A percentile compares a stretch with the other conserved stretches of the same genome.
Conservation (phyloP, 208 protist genomes). For the Acanthamoeba culbertsoni region DNA sequence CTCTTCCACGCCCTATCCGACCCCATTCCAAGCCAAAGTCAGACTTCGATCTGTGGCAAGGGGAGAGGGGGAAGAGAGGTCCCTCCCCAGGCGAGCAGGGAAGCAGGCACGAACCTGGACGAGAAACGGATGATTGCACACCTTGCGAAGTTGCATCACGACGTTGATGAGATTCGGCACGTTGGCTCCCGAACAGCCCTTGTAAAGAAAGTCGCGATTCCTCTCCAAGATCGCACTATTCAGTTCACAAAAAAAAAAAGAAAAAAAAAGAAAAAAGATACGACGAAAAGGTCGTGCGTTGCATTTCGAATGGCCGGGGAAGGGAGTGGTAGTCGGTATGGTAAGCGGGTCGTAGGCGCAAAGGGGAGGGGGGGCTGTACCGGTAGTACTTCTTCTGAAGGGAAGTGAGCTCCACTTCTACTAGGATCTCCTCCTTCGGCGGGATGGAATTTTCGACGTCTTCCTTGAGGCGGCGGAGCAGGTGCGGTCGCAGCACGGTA, state of each 20-base stretch:
- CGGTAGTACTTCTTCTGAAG: conserved; percentile 89
- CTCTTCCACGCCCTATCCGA: conserved; percentile 48
- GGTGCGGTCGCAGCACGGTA: too few relatives aligned
- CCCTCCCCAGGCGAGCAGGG: conserved; percentile 70
- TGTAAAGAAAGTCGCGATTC: conserved; percentile 73
- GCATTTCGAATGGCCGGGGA: too few relatives aligned
- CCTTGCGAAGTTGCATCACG: conserved; percentile 88
- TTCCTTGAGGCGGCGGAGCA: conserved; percentile 94
- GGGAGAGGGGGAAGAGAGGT: background rate
- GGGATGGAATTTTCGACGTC: conserved; percentile 96
- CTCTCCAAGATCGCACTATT: conserved; percentile 81
- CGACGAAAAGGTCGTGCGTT: too few relatives aligned
- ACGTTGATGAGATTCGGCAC: conserved; percentile 81
- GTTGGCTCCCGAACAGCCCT: conserved; percentile 34
- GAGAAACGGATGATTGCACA: conserved; percentile 71
- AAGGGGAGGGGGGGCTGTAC: conserved; percentile 83
- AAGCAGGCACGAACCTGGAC: conserved; percentile 68
- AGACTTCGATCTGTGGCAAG: background rate
- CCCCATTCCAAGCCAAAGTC: background rate
- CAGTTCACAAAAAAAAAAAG: background rate
- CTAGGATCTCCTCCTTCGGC: conserved; percentile 91
- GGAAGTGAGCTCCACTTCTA: conserved; percentile 83
- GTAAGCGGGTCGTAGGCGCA: conserved; percentile 92
- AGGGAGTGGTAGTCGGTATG: conserved; percentile 63
- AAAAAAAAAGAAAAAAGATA: background rate